phyloP scores from a whole-genome alignment of 108 stramenopile genomes.

The Licmophora abbreviata region DNA sequence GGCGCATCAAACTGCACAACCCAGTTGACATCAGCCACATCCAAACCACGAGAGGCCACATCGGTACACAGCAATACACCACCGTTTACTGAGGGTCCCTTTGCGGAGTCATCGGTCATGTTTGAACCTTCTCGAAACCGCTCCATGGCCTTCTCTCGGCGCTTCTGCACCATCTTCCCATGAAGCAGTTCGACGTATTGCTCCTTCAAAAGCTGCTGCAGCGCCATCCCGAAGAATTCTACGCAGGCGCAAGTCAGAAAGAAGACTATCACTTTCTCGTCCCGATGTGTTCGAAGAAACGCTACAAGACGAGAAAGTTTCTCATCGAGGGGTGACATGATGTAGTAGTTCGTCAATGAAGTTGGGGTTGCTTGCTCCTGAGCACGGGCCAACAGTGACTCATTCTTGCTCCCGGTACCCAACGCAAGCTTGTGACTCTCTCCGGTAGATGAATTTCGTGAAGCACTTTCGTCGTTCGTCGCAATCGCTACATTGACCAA shows the following conservation, averaged over 20 bases:
- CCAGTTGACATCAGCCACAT: constrained; percentile 93
- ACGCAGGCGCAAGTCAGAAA: constrained; percentile 96
- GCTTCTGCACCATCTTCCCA: constrained; percentile 92
- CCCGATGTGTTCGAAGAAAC: constrained; percentile 67
- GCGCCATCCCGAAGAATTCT: constrained; percentile 81
- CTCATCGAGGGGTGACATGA: constrained; percentile 71
- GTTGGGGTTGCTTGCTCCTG: constrained; percentile 70
- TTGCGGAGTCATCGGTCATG: constrained; percentile 4
- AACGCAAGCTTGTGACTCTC: neutral
- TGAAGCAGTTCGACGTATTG: constrained; percentile 77
- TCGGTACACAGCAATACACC: constrained; percentile 95
- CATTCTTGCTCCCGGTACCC: neutral
- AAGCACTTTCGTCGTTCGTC: too few species aligned
- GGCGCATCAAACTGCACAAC: constrained; percentile 97
- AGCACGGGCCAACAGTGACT: neutral
- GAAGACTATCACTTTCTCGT: constrained; percentile 93
- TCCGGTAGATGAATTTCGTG: constrained; percentile 2
- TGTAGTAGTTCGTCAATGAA: constrained; percentile 87
- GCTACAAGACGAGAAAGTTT: constrained; percentile 72
- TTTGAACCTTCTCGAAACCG: constrained; percentile 66
- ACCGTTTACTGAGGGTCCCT: constrained; percentile 18
- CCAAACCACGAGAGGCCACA: constrained; percentile 96
- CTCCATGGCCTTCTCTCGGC: constrained; percentile 85
- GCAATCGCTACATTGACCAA: constrained; percentile 83
- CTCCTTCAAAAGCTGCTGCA: constrained; percentile 41